Evolutionary conservation across 352 stramenopile species (phyloP).

Genomic region (Globisporangium irregulare): DNA sequence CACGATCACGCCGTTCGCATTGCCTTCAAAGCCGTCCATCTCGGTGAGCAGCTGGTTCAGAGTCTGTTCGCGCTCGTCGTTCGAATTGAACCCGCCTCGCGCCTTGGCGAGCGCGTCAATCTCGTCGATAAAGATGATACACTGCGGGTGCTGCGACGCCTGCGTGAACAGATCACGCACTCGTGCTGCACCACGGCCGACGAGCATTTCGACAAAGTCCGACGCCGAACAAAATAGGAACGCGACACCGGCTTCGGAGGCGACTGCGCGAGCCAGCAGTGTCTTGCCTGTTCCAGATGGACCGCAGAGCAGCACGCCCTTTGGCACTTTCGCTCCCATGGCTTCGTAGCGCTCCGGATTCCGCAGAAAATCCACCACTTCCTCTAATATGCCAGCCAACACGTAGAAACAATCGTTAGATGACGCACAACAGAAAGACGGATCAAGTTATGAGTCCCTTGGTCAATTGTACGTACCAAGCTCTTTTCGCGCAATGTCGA

Average conservation of each 20-base stretch:
- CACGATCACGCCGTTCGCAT: slow-evolving; percentile 92
- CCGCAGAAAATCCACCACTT: slow-evolving; percentile 95
- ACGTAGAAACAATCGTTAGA: slow-evolving; percentile 7
- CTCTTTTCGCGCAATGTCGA: slow-evolving; percentile 92
- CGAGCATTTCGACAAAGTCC: slow-evolving; percentile 98
- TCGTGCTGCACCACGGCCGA: slow-evolving; percentile 91
- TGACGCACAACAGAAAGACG: neutral
- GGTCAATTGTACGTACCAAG: slow-evolving; percentile 37
- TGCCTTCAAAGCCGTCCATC: slow-evolving; percentile 91
- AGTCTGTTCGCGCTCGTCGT: slow-evolving; percentile 96
- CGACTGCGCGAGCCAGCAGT: slow-evolving; percentile 90
- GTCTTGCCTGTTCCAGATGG: slow-evolving; percentile 95
- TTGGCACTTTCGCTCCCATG: slow-evolving; percentile 92
- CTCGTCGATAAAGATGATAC: slow-evolving; percentile 98
- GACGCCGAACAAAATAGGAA: slow-evolving; percentile 95
- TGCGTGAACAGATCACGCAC: slow-evolving; percentile 94
- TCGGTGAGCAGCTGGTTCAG: slow-evolving; percentile 92
- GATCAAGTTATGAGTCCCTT: neutral
- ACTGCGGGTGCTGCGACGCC: slow-evolving; percentile 92
- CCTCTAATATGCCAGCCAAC: slow-evolving; percentile 29
- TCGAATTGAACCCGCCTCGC: slow-evolving; percentile 85
- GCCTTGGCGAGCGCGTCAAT: slow-evolving; percentile 93
- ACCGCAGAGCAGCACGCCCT: slow-evolving; percentile 92
- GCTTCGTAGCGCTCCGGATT: slow-evolving; percentile 89
- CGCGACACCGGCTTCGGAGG: slow-evolving; percentile 90